phyloP scores from a whole-genome alignment of 1,139 yeast species.

The Meyerozyma sp. region DNA sequence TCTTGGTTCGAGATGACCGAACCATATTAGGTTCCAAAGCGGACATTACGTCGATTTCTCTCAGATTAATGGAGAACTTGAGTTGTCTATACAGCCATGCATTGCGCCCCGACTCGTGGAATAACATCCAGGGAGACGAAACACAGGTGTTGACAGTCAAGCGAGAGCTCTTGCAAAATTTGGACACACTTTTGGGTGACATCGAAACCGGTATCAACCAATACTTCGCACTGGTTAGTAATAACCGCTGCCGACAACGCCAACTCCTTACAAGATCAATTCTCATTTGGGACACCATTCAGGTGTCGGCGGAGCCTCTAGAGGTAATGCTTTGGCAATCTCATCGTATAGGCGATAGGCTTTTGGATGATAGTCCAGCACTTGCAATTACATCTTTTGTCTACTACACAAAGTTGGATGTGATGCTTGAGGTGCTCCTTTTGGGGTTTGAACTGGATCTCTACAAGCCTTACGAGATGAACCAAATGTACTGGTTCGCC shows the following conservation, averaged over 20 bases:
- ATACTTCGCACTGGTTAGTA: slow-evolving; percentile 52
- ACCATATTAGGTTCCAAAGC: slow-evolving; percentile 35
- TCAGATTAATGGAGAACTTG: slow-evolving; percentile 19
- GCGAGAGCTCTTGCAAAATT: slow-evolving; percentile 9
- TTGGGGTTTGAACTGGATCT: slow-evolving; percentile 75
- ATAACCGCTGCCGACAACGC: slow-evolving; percentile 79
- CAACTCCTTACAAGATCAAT: slow-evolving; percentile 57
- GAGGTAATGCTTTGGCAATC: slow-evolving; percentile 38
- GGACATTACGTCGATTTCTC: slow-evolving; percentile 12
- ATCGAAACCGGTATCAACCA: slow-evolving; percentile 50
- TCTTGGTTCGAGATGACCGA: slow-evolving; percentile 55
- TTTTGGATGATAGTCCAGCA: slow-evolving; percentile 19
- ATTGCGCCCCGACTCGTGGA: slow-evolving; percentile 19
- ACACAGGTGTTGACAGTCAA: slow-evolving; percentile 6
- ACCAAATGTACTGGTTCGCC: slow-evolving; percentile 64
- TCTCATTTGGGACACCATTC: slow-evolving; percentile 73
- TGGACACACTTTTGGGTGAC: slow-evolving; percentile 21
- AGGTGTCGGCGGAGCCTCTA: slow-evolving; percentile 56
- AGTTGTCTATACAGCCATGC: slow-evolving; percentile 22
- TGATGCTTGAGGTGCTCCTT: slow-evolving; percentile 68
- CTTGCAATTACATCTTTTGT: slow-evolving; percentile 66
- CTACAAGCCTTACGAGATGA: slow-evolving; percentile 67
- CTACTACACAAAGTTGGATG: slow-evolving; percentile 55
- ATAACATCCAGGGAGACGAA: slow-evolving; percentile 14
- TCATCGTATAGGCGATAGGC: slow-evolving; percentile 29